These are phyloP conservation scores for Cordyceps javanica DNA, from an alignment of 2,329 filamentous ascomycete species.

Conservation along the genomic window DNA sequence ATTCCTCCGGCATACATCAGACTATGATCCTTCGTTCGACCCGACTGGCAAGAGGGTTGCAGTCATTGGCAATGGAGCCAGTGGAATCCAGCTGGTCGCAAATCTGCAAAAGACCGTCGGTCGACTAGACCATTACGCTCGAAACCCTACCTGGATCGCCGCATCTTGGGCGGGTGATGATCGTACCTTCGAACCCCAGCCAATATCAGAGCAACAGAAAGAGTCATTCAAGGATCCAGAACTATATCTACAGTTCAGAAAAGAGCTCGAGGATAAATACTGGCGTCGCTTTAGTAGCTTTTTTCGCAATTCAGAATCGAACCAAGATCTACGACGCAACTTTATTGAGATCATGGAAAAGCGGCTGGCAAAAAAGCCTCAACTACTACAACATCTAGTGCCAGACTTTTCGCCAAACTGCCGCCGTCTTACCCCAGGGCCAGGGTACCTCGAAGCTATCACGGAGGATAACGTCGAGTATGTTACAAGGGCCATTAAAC, in stretches of 20 bases:
- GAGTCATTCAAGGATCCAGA: background rate
- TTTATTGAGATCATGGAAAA: background rate
- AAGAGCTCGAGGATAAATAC: background rate
- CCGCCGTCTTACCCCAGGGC: background rate
- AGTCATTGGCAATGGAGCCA: background rate
- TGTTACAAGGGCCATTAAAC: background rate
- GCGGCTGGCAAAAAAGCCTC: background rate
- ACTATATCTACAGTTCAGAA: background rate
- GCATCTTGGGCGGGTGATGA: background rate
- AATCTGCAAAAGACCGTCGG: background rate
- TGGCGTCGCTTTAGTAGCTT: background rate
- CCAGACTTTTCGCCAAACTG: background rate
- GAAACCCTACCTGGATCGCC: background rate
- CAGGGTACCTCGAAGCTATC: background rate
- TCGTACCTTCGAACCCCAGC: background rate
- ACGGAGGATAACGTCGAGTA: background rate
- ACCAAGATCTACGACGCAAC: background rate
- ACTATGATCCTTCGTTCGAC: background rate
- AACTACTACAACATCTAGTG: background rate
- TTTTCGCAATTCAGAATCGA: background rate
- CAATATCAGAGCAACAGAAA: background rate
- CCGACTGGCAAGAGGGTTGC: background rate
- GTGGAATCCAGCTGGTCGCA: background rate
- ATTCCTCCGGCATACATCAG: background rate
- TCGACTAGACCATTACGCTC: background rate